Evolutionary conservation across 352 stramenopile genomes (phyloP).

Genomic region (Poterioochromonas sp.): DNA sequence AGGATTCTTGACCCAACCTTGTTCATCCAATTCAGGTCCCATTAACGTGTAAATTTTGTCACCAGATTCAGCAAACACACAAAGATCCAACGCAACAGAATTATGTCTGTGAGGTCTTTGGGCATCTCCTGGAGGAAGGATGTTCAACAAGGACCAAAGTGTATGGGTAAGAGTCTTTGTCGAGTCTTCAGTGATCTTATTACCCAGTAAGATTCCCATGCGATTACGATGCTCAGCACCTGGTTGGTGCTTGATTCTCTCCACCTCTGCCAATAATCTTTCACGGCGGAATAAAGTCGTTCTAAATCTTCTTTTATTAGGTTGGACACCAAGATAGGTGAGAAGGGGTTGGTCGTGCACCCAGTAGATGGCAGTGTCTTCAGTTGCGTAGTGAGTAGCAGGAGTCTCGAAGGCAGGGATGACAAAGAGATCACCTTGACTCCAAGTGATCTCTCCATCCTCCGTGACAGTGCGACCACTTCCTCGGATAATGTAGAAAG

Average conservation of each 20-base stretch:
- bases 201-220: slow-evolving; percentile 43
- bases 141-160: slow-evolving; percentile 44
- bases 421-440: slow-evolving; percentile 42
- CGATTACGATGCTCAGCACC: slow-evolving; percentile 43
- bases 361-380: slow-evolving; percentile 46
- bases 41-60: slow-evolving; percentile 45
- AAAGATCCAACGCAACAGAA: slow-evolving; percentile 46
- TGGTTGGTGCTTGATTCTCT: slow-evolving; percentile 40
- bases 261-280: slow-evolving; percentile 39
- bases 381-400: slow-evolving; percentile 32
- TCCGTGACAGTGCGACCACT: slow-evolving; percentile 34
- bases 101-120: slow-evolving; percentile 47
- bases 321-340: slow-evolving; percentile 41
- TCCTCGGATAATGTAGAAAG: slow-evolving; percentile 45
- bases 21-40: slow-evolving; percentile 41
- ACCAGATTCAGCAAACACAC: slow-evolving; percentile 32
- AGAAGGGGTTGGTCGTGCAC: slow-evolving; percentile 43
- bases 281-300: slow-evolving; percentile 39
- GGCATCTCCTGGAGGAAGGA: slow-evolving; percentile 35
- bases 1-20: slow-evolving; percentile 43
- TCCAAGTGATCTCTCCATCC: slow-evolving; percentile 38
- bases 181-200: slow-evolving; percentile 36
- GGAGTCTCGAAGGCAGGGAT: slow-evolving; percentile 33
- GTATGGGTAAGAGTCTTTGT: slow-evolving; percentile 46
- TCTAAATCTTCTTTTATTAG: slow-evolving; percentile 36